Evolutionary conservation across 352 stramenopile species (phyloP).

Genomic region (Phytopythium litorale): DNA sequence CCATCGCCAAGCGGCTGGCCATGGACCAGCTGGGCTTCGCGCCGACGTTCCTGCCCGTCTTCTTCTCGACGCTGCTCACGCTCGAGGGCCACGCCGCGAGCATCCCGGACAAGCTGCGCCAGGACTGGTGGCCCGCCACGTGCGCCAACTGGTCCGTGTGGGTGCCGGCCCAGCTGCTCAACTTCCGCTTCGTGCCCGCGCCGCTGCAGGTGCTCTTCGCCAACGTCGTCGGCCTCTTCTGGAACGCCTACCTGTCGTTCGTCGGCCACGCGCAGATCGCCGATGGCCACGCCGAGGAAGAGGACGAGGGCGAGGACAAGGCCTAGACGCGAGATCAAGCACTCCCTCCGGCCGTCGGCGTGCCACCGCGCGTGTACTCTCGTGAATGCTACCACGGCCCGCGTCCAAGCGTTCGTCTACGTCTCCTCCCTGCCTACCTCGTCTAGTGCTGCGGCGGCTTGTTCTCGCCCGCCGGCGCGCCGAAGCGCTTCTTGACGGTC

Average conservation of each 20-base stretch:
- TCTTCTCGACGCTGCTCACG: slow-evolving; percentile 64
- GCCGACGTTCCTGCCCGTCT: slow-evolving; percentile 64
- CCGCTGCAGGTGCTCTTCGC: slow-evolving; percentile 81
- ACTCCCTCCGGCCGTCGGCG: too few relatives aligned
- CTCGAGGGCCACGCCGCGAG: slow-evolving; percentile 48
- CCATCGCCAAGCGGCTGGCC: slow-evolving; percentile 61
- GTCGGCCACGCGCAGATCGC: slow-evolving; percentile 41
- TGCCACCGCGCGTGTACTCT: too few relatives aligned
- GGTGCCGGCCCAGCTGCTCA: slow-evolving; percentile 77
- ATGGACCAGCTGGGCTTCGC: slow-evolving; percentile 81
- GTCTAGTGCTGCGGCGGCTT: not conserved
- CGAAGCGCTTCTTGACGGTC: slow-evolving; percentile 53
- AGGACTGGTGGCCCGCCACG: slow-evolving; percentile 75
- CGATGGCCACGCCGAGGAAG: not conserved
- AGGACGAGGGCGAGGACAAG: not conserved
- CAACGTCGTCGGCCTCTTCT: slow-evolving; percentile 77
- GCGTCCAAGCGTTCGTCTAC: too few relatives aligned
- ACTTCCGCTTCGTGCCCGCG: slow-evolving; percentile 75
- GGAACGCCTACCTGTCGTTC: slow-evolving; percentile 83
- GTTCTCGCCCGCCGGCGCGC: not conserved
- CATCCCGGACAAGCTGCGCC: slow-evolving; percentile 57
- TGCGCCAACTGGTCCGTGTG: slow-evolving; percentile 82
- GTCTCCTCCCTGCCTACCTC: too few relatives aligned
- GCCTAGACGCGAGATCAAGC: not conserved
- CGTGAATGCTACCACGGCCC: too few relatives aligned